phyloP scores from a whole-genome alignment of 495 filamentous ascomycete species.

The Talaromyces ruber region DNA sequence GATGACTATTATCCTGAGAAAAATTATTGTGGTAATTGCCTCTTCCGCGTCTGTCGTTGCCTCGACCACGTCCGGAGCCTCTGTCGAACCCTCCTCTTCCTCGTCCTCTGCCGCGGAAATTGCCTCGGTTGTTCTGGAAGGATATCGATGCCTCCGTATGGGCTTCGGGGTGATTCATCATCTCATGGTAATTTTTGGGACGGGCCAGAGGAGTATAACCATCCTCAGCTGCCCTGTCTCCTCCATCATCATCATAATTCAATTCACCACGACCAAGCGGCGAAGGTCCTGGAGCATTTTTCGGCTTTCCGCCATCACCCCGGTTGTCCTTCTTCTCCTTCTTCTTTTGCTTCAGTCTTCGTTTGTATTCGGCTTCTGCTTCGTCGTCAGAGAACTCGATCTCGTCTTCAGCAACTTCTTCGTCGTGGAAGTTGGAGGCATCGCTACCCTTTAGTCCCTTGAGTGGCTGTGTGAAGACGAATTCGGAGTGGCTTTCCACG shows the following conservation, averaged over 20 bases:
- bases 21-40: constrained; percentile 23
- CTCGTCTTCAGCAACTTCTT: constrained; percentile 79
- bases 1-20: constrained; percentile 29
- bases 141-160: constrained; percentile 31
- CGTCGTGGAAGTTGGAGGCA: constrained; percentile 88
- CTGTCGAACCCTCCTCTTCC: constrained; percentile 24
- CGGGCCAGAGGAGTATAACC: constrained; percentile 61
- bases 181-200: constrained; percentile 49
- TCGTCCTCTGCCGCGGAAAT: constrained; percentile 28
- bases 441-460: constrained; percentile 76
- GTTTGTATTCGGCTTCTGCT: constrained; percentile 75
- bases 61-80: constrained; percentile 36
- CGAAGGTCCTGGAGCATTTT: constrained; percentile 23
- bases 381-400: constrained; percentile 96
- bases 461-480: constrained; percentile 75
- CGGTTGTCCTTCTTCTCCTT: constrained; percentile 36
- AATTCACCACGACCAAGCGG: constrained; percentile 36
- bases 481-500: constrained; percentile 61
- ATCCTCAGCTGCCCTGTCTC: constrained; percentile 32
- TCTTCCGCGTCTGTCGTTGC: constrained; percentile 29
- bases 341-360: constrained; percentile 53
- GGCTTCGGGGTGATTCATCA: constrained; percentile 36
- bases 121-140: constrained; percentile 7
- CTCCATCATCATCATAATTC: constrained; percentile 53
- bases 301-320: constrained; percentile 22